Percentiles rank a stretch among this genome's conserved stretches.
Conservation (phyloP, 768 basidiomycete genomes). For the Jaapia argillacea region DNA sequence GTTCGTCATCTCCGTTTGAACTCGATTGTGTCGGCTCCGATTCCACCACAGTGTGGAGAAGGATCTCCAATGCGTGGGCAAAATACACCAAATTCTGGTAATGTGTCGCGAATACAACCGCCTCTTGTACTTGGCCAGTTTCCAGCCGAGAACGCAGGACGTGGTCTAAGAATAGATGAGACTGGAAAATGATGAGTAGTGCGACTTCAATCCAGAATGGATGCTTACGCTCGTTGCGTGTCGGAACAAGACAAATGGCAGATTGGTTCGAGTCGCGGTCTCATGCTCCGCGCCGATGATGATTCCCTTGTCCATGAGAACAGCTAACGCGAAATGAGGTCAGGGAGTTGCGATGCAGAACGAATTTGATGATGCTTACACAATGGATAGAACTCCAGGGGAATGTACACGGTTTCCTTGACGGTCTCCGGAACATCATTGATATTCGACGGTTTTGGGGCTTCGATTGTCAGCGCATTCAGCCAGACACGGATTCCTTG, state of each 20-base stretch:
- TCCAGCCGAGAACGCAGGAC: slow-evolving; percentile 78
- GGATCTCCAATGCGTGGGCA: slow-evolving; percentile 87
- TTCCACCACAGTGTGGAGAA: slow-evolving; percentile 89
- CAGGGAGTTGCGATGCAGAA: slow-evolving; percentile 5
- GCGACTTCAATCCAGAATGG: slow-evolving; percentile 1
- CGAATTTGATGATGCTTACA: slow-evolving; percentile 41
- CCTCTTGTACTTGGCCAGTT: slow-evolving; percentile 52
- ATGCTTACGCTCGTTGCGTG: slow-evolving; percentile 77
- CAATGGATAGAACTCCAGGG: slow-evolving; percentile 90
- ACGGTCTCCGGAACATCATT: slow-evolving; percentile 41
- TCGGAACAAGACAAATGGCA: slow-evolving; percentile 87
- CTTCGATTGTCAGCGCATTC: slow-evolving; percentile 88
- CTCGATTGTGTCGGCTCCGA: slow-evolving; percentile 46
- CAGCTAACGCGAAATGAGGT: slow-evolving; percentile 40
- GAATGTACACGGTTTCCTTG: slow-evolving; percentile 89
- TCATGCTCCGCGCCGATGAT: slow-evolving; percentile 96
- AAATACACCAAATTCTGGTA: slow-evolving; percentile 90
- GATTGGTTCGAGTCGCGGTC: slow-evolving; percentile 56
- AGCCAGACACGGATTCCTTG: slow-evolving; percentile 87
- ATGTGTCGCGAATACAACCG: slow-evolving; percentile 76
- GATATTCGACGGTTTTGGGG: slow-evolving; percentile 17
- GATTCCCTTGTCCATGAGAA: slow-evolving; percentile 98
- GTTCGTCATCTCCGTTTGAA: slow-evolving; percentile 1
- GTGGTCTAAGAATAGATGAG: slow-evolving; percentile 90
- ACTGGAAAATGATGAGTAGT: slow-evolving; percentile 33